phyloP scores from a whole-genome alignment of 768 basidiomycete species.

The Suillus subalutaceus region DNA sequence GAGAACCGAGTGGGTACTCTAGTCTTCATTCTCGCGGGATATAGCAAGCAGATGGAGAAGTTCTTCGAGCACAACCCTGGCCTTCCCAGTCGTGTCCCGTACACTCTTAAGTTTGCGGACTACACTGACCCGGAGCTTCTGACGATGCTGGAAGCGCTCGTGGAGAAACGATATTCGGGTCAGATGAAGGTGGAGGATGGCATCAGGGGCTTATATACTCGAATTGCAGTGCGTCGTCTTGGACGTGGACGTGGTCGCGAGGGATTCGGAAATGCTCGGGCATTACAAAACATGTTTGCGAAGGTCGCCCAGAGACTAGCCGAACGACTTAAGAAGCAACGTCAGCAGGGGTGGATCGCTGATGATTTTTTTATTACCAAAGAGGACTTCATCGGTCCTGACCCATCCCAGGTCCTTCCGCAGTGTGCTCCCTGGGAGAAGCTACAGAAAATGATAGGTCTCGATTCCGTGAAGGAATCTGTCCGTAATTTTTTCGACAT shows the following conservation, averaged over 20 bases:
- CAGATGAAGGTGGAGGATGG: conserved; percentile 61
- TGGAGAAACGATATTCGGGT: conserved; percentile 50
- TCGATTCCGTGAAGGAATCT: conserved; percentile 58
- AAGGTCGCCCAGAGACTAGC: conserved; percentile 57
- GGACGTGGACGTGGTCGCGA: conserved; percentile 59
- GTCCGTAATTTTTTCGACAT: conserved; percentile 49
- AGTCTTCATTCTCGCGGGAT: conserved; percentile 74
- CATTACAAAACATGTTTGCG: conserved; percentile 52
- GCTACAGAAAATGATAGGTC: conserved; percentile 55
- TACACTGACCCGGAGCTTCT: conserved; percentile 61
- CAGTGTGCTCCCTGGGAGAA: conserved; percentile 53
- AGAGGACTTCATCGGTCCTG: conserved; percentile 68
- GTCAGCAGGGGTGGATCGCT: conserved; percentile 38
- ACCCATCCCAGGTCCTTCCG: conserved; percentile 52
- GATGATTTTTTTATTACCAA: conserved; percentile 54
- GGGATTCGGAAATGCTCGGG: conserved; percentile 73
- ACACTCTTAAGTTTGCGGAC: conserved; percentile 59
- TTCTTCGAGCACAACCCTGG: conserved; percentile 82
- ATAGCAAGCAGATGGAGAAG: conserved; percentile 72
- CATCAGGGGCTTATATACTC: conserved; percentile 51
- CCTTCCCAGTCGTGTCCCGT: conserved; percentile 67
- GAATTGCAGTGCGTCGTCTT: conserved; percentile 61
- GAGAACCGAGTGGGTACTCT: conserved; percentile 66
- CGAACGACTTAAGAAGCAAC: conserved; percentile 44
- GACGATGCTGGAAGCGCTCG: conserved; percentile 51